Evolutionary conservation across 2,329 filamentous ascomycete genomes (phyloP).

Genomic region (Xenosphaeropsis pyriputrescens): DNA sequence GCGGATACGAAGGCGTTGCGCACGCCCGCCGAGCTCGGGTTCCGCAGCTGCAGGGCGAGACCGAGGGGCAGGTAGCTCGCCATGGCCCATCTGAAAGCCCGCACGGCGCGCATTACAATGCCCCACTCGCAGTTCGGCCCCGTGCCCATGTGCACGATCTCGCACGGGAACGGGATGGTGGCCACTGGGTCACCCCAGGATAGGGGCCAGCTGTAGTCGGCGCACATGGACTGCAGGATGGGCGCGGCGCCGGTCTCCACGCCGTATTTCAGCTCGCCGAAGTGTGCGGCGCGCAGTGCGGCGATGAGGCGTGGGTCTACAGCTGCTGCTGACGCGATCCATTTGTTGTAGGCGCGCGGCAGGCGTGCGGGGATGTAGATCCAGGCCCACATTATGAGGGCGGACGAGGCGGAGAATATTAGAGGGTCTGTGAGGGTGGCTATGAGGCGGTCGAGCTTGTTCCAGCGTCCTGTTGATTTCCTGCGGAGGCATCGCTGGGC

Average conservation of each 20-base stretch:
- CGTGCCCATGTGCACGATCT: constrained; percentile 69
- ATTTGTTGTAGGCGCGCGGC: constrained; percentile 61
- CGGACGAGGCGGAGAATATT: constrained; percentile 58
- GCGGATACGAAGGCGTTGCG: constrained; percentile 40
- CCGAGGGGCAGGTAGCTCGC: constrained; percentile 66
- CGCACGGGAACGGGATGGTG: constrained; percentile 63
- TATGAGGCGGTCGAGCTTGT: constrained; percentile 11
- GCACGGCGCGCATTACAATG: constrained; percentile 49
- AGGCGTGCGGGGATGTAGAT: constrained; percentile 61
- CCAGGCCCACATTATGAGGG: constrained; percentile 80
- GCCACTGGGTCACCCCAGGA: constrained; percentile 58
- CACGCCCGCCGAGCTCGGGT: constrained; percentile 27
- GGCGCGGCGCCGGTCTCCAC: constrained; percentile 55
- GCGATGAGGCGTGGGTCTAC: constrained; percentile 63
- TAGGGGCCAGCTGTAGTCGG: constrained; percentile 53
- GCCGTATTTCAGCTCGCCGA: constrained; percentile 54
- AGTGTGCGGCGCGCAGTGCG: constrained; percentile 52
- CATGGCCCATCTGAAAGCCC: constrained; percentile 61
- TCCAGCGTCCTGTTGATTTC: constrained; percentile 29
- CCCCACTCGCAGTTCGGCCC: constrained; percentile 64
- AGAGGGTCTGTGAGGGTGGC: constrained; percentile 43
- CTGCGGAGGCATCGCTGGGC: constrained; percentile 29
- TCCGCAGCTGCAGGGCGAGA: constrained; percentile 42
- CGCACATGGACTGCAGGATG: constrained; percentile 57
- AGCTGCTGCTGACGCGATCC: constrained; percentile 65